Evolutionary conservation across 768 basidiomycete species (phyloP).

Genomic region (Termitomyces bulborhizus): DNA sequence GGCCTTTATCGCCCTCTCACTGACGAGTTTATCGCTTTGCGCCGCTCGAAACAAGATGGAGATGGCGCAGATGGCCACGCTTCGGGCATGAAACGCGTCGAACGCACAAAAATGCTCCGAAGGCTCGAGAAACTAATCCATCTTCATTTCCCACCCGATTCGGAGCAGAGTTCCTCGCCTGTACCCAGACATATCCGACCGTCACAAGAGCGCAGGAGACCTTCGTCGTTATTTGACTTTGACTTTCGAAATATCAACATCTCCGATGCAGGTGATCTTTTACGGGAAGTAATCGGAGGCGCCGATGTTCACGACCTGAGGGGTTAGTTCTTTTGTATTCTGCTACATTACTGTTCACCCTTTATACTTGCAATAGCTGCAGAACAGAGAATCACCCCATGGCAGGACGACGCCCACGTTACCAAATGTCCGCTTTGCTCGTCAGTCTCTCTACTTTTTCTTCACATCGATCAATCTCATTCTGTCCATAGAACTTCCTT

Average conservation of each 20-base stretch:
- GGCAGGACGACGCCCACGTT: conserved; percentile 79
- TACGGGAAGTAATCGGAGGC: conserved; percentile 52
- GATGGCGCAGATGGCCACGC: conserved; percentile 22
- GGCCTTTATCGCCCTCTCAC: conserved; percentile 78
- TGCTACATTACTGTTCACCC: neutral
- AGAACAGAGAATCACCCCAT: conserved; percentile 92
- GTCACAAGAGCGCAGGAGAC: conserved; percentile 4
- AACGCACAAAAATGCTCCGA: conserved; percentile 79
- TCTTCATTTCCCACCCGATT: conserved; percentile 53
- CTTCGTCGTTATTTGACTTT: conserved; percentile 72
- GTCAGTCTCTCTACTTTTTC: conserved; percentile 33
- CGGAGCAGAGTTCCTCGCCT: neutral
- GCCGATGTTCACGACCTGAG: conserved; percentile 58
- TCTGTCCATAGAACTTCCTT: conserved; percentile 52
- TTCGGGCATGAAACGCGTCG: conserved; percentile 46
- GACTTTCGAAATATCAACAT: conserved; percentile 53
- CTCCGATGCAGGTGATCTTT: conserved; percentile 58
- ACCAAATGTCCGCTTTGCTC: conserved; percentile 81
- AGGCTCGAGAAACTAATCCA: conserved; percentile 83
- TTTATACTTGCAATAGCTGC: conserved; percentile 37
- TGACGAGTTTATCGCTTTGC: conserved; percentile 65
- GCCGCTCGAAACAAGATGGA: conserved; percentile 32
- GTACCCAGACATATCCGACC: neutral
- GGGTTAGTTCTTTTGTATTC: conserved; percentile 34
- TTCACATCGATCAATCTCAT: neutral